Evolutionary conservation across 225 moss, liverwort and hornwort species (phyloP), one percentile per base, ranked within the genome.

Genomic region (Straminergon stramineum): DNA sequence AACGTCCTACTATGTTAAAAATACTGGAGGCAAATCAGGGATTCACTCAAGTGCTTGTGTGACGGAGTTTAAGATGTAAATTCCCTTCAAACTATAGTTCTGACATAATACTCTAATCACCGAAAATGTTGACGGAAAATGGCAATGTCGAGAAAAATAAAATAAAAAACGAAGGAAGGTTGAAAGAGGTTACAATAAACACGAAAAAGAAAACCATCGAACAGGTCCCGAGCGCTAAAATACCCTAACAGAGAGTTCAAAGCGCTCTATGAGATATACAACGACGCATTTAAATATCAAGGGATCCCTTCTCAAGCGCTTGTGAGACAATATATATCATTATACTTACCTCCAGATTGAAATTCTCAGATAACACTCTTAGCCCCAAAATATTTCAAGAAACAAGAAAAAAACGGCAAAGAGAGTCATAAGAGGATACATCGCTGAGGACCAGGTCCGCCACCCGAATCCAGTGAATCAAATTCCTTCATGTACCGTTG

Each of bases 361-460:
- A 75, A 23, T 45, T 85, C 65, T 73, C 22, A 57, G 18, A 17
- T 9, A 51, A 67, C 24, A 62, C 26, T 28, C 41, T 34, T 3
- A 56, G 51, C 51, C 30, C 53, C 51, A n/a, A 70, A n/a, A 68
- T 6, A 39, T 37, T 6, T 23, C 67, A 75, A 85, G 65, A 86
- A 90, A 65, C 48, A 23, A 14, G 15, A 11, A 39, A 41, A 31
- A 27, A 21, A 7, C 48, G 48, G 23, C 63, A 81, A 85, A 52
- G 75, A 81, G 58, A 39, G 45, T 52, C 52, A 67, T 53, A 75
- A 91, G 87, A 89, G 95, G 96, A 97, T 99, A 99, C 98, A 99
- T 63, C 97, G 96, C 94, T 96, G 97, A 64, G 99, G 99, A 80
- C 99, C 99, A 55, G 99, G 99, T 86, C 99, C 99, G 61, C 97